These are phyloP conservation scores for Solanum chmielewskii DNA, from an alignment of 257 asterid species.

Conservation along the genomic window DNA sequence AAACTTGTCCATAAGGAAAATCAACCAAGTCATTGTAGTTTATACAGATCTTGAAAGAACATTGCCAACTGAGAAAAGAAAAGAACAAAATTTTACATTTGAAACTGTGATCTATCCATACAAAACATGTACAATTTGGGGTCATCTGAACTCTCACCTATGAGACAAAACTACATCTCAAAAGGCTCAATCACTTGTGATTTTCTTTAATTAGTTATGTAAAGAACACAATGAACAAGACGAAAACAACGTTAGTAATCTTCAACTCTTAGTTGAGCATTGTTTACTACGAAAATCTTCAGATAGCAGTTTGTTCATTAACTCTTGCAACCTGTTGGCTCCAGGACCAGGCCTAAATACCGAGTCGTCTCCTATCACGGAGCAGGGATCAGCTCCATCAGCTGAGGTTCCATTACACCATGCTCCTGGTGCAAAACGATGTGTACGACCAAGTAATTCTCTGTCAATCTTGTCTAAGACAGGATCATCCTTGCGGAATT, in stretches of 20 bases:
- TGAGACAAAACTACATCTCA: conserved; percentile 23
- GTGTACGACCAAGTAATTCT: conserved; percentile 58
- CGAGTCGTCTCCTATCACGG: conserved; percentile 52
- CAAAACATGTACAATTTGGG: conserved; percentile 33
- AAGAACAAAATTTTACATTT: neutral
- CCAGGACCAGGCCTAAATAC: conserved; percentile 74
- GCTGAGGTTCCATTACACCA: conserved; percentile 80
- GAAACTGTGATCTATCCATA: conserved; percentile 21
- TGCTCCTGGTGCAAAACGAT: conserved; percentile 71
- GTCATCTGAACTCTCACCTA: neutral
- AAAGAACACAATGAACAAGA: neutral
- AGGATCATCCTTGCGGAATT: conserved; percentile 76
- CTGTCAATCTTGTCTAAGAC: conserved; percentile 73
- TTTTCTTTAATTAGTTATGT: neutral
- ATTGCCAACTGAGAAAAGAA: neutral
- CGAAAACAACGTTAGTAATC: neutral
- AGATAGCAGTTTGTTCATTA: conserved; percentile 39
- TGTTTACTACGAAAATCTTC: conserved; percentile 50
- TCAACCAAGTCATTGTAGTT: neutral
- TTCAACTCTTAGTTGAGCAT: conserved; percentile 33
- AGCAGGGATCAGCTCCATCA: conserved; percentile 67
- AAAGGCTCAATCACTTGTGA: neutral
- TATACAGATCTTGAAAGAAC: neutral
- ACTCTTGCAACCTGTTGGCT: conserved; percentile 51
- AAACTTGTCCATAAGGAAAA: neutral